Percentiles rank a stretch among this genome's conserved stretches.
Evolutionary conservation across 2,329 filamentous ascomycete species (phyloP).

Genomic region (Sporothrix sp.): DNA sequence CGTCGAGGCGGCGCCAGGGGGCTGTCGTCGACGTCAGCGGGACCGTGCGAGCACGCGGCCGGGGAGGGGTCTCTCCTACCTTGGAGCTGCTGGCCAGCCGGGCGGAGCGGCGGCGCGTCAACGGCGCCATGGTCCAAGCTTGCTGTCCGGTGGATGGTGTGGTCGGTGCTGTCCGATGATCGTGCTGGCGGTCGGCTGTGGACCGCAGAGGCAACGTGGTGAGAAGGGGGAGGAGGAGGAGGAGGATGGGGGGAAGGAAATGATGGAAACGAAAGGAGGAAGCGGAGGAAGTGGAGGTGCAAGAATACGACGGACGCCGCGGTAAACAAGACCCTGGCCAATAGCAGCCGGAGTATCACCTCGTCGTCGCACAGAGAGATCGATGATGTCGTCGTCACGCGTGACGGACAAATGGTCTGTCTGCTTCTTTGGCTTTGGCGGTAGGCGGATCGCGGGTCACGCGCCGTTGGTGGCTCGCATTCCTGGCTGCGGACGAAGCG

Average conservation of each 20-base stretch:
- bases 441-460: neutral
- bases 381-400: conserved; percentile 1
- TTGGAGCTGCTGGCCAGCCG: conserved; percentile 32
- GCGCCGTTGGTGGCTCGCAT: conserved; percentile 1
- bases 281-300: neutral
- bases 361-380: neutral
- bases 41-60: too few species aligned
- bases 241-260: neutral
- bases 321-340: conserved; percentile 5
- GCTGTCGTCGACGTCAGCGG: too few species aligned
- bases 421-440: neutral
- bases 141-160: too few species aligned
- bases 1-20: conserved; percentile 12
- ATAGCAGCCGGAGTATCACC: neutral
- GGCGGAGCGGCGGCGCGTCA: conserved; percentile 31
- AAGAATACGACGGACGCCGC: neutral
- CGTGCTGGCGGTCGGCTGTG: neutral
- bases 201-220: too few species aligned
- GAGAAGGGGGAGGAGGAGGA: neutral
- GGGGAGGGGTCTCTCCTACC: conserved; percentile 22
- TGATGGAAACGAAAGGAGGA: too few species aligned
- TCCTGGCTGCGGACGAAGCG: neutral
- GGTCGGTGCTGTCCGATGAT: neutral
- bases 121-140: conserved; percentile 14
- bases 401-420: neutral